Evolutionary conservation across 2,329 filamentous ascomycete species (phyloP).

Genomic region (Venturia asperata): DNA sequence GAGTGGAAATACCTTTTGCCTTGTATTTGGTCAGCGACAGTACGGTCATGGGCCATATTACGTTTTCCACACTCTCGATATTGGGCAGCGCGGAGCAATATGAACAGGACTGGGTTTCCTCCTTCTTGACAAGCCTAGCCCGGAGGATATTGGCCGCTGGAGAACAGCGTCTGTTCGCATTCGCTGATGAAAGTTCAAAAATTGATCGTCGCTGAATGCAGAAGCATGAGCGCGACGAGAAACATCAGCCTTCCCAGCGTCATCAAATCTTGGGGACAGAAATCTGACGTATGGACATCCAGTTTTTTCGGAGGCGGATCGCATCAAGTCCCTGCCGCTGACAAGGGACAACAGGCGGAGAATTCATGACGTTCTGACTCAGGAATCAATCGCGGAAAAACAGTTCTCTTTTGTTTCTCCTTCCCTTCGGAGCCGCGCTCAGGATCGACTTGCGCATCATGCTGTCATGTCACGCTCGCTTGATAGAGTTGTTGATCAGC

Average conservation of each 20-base stretch:
- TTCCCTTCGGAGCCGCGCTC: no score
- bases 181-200: neutral
- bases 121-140: no score
- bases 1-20: neutral
- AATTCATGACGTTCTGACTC: neutral
- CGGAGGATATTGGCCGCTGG: neutral
- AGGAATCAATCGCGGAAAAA: neutral
- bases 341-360: neutral
- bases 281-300: neutral
- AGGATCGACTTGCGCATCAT: neutral
- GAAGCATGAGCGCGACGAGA: neutral
- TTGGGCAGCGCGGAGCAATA: no score
- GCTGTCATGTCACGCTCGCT: neutral
- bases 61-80: no score
- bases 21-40: neutral
- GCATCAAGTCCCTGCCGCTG: neutral
- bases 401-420: no score
- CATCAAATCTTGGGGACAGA: neutral
- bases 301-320: neutral
- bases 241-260: neutral
- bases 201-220: no score
- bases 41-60: no score
- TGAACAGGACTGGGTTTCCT: no score
- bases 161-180: neutral
- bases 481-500: conserved; percentile 3